These are phyloP conservation scores for Tetrapisispora namnaoensis DNA, from an alignment of 805 yeast species.

Conservation along the genomic window DNA sequence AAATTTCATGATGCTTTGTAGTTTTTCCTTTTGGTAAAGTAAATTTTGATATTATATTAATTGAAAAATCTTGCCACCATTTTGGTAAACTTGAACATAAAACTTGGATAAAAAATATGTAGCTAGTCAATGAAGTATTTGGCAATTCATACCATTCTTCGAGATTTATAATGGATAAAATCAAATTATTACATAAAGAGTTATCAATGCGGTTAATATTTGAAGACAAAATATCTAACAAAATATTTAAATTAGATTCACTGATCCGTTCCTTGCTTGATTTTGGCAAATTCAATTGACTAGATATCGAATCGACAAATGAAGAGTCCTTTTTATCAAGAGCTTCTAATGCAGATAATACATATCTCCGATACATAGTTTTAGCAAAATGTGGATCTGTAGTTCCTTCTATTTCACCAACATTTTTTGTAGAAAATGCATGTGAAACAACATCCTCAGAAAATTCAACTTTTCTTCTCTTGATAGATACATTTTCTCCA, in stretches of 20 bases:
- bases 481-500: constrained; percentile 4
- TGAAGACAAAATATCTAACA: constrained; percentile 49
- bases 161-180: constrained; percentile 52
- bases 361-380: constrained; percentile 35
- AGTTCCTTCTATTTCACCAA: constrained; percentile 2
- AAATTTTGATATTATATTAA: constrained; percentile 57
- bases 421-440: constrained; percentile 2
- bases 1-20: constrained; percentile 51
- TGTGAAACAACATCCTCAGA: constrained; percentile 18
- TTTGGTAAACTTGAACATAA: constrained; percentile 79
- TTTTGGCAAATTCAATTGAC: constrained; percentile 46
- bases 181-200: constrained; percentile 40
- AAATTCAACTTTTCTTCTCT: constrained; percentile 28
- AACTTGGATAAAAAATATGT: constrained; percentile 64
- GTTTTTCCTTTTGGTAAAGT: constrained; percentile 26
- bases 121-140: constrained; percentile 38
- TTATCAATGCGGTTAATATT: constrained; percentile 60
- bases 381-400: constrained; percentile 18
- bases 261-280: constrained; percentile 47
- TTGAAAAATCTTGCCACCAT: constrained; percentile 81
- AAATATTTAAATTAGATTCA: constrained; percentile 40
- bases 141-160: constrained; percentile 49
- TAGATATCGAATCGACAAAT: constrained; percentile 50
- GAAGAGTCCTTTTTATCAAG: constrained; percentile 49
- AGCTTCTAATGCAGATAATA: constrained; percentile 59